These are phyloP conservation scores for Garcia nutans DNA, from an alignment of 345 rosid genomes.

Conservation along the genomic window DNA sequence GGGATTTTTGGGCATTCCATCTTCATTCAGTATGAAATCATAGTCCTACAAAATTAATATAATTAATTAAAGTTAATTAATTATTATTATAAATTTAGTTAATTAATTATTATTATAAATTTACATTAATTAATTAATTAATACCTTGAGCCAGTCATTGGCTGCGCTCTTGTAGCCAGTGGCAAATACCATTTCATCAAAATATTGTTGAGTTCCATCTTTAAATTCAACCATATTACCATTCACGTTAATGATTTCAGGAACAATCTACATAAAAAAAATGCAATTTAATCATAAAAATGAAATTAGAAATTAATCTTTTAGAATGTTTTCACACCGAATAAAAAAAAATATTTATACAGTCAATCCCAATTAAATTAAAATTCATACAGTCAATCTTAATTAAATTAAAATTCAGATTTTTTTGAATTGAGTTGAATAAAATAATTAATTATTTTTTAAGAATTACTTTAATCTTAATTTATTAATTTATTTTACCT, in stretches of 20 bases:
- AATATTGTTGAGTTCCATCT: constrained; percentile 8
- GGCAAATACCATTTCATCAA: constrained; percentile 29
- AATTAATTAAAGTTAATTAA: too few relatives aligned
- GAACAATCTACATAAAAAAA: background rate
- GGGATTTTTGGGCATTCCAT: background rate
- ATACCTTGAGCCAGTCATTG: constrained; percentile 44
- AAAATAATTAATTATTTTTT: background rate
- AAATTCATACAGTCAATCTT: too few relatives aligned
- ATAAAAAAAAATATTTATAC: too few relatives aligned
- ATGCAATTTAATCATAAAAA: background rate
- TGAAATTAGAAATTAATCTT: background rate
- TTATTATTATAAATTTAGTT: too few relatives aligned
- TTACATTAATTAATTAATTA: background rate
- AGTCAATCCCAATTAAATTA: too few relatives aligned
- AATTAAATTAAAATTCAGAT: too few relatives aligned
- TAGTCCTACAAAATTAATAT: background rate
- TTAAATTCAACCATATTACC: background rate
- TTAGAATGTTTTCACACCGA: background rate
- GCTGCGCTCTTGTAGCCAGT: constrained; percentile 31
- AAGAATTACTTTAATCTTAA: too few relatives aligned
- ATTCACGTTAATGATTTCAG: background rate
- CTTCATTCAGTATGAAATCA: background rate
- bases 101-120: too few relatives aligned
- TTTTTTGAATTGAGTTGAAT: background rate
- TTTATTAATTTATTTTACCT: constrained; percentile 8